phyloP scores from a whole-genome alignment of 805 yeast species.

The Teunomyces cretensis region DNA sequence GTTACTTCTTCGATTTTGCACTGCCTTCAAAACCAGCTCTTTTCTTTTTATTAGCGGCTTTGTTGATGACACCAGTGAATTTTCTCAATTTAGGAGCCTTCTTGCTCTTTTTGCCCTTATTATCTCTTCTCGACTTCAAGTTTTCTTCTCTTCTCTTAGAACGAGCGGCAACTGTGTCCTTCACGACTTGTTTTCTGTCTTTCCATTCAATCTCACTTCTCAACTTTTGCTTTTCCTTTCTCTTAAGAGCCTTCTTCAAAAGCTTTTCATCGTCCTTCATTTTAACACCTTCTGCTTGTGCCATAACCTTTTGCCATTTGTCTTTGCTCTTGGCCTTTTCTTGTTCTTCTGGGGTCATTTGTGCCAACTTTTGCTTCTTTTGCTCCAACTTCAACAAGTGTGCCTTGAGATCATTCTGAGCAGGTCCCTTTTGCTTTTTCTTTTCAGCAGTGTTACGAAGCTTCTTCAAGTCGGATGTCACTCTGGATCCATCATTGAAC shows the following conservation, averaged over 20 bases:
- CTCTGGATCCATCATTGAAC: constrained; percentile 77
- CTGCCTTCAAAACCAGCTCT: constrained; percentile 95
- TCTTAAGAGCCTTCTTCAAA: constrained; percentile 79
- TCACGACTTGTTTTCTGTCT: constrained; percentile 80
- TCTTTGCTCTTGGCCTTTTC: constrained; percentile 65
- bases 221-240: constrained; percentile 78
- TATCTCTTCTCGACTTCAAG: constrained; percentile 77
- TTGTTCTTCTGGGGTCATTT: constrained; percentile 61
- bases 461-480: constrained; percentile 67
- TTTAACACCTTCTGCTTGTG: constrained; percentile 86
- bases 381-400: constrained; percentile 76
- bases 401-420: constrained; percentile 78
- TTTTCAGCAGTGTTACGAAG: constrained; percentile 49
- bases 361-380: constrained; percentile 62
- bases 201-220: constrained; percentile 90
- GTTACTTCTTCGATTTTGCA: constrained; percentile 40
- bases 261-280: constrained; percentile 87
- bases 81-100: constrained; percentile 69
- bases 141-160: constrained; percentile 91
- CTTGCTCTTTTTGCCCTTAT: constrained; percentile 78
- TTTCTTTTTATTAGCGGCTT: constrained; percentile 42
- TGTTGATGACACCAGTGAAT: constrained; percentile 55
- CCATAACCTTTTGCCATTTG: constrained; percentile 81
- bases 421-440: constrained; percentile 74
- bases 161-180: constrained; percentile 69